These are phyloP conservation scores for Soucietia sequanensis DNA, from an alignment of 805 yeast species.

Conservation along the genomic window DNA sequence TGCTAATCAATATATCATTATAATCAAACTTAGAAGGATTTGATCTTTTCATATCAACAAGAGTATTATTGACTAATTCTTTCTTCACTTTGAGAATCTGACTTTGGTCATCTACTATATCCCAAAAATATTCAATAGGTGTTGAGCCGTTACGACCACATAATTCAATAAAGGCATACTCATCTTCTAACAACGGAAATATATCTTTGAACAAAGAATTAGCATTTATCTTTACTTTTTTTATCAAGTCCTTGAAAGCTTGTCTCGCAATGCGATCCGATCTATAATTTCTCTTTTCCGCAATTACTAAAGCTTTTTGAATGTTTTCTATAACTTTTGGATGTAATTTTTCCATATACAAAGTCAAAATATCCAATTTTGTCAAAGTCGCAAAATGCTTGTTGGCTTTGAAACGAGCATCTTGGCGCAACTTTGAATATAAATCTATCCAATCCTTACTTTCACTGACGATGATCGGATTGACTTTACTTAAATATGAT, in stretches of 20 bases:
- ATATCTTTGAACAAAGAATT: slow-evolving; percentile 61
- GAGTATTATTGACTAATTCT: slow-evolving; percentile 54
- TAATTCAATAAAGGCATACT: slow-evolving; percentile 54
- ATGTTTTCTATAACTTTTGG: slow-evolving; percentile 23
- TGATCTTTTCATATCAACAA: slow-evolving; percentile 30
- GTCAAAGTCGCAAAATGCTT: slow-evolving; percentile 52
- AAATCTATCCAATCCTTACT: slow-evolving; percentile 39
- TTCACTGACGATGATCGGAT: slow-evolving; percentile 24
- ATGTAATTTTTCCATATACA: slow-evolving; percentile 43
- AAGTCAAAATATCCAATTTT: slow-evolving; percentile 57
- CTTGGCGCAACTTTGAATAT: slow-evolving; percentile 35
- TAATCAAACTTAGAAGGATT: slow-evolving; percentile 15
- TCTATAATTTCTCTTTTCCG: slow-evolving; percentile 45
- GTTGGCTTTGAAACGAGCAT: slow-evolving; percentile 57
- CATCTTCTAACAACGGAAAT: slow-evolving; percentile 49
- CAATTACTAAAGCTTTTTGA: slow-evolving; percentile 16
- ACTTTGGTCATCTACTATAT: slow-evolving; percentile 61
- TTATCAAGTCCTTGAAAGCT: slow-evolving; percentile 49
- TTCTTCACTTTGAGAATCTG: slow-evolving; percentile 55
- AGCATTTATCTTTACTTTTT: slow-evolving; percentile 40
- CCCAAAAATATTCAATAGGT: slow-evolving; percentile 76
- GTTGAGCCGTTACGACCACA: slow-evolving; percentile 79
- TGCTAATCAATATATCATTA: slow-evolving; percentile 12
- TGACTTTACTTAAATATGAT: slow-evolving; percentile 45
- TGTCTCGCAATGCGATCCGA: slow-evolving; percentile 67